Evolutionary conservation across 2,329 filamentous ascomycete genomes (phyloP).

Genomic region (Colletotrichum destructivum): DNA sequence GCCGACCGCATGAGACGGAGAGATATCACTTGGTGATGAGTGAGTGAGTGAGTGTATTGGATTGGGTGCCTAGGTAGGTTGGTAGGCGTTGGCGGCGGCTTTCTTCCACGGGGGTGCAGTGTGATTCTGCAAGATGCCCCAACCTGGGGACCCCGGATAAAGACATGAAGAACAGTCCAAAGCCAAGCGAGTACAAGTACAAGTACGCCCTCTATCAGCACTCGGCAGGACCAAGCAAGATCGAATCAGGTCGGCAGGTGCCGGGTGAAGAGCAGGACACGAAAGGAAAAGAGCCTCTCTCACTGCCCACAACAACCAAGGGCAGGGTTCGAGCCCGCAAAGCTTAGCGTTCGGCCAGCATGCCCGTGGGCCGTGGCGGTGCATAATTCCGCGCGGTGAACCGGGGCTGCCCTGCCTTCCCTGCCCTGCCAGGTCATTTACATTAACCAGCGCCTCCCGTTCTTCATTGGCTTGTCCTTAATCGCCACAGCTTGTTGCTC

Average conservation of each 20-base stretch:
- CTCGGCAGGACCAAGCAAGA: neutral
- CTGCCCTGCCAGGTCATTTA: neutral
- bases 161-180: neutral
- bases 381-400: neutral
- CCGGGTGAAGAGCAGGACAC: neutral
- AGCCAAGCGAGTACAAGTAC: neutral
- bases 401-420: neutral
- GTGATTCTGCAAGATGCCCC: neutral
- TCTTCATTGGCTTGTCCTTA: neutral
- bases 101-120: neutral
- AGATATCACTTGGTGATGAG: constrained; percentile 9
- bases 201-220: neutral
- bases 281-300: neutral
- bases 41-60: no score
- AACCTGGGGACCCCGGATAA: constrained; percentile 1
- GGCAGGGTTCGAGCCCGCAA: constrained; percentile 22
- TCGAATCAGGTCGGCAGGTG: neutral
- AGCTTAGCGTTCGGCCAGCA: constrained; percentile 30
- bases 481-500: neutral
- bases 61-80: neutral
- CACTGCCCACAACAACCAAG: constrained; percentile 8
- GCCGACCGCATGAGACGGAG: constrained; percentile 27
- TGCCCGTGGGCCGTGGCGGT: neutral
- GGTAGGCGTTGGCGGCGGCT: neutral
- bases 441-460: neutral